Evolutionary conservation across 176 grass and related monocot genomes (phyloP).

Genomic region (Triticum timopheevii): DNA sequence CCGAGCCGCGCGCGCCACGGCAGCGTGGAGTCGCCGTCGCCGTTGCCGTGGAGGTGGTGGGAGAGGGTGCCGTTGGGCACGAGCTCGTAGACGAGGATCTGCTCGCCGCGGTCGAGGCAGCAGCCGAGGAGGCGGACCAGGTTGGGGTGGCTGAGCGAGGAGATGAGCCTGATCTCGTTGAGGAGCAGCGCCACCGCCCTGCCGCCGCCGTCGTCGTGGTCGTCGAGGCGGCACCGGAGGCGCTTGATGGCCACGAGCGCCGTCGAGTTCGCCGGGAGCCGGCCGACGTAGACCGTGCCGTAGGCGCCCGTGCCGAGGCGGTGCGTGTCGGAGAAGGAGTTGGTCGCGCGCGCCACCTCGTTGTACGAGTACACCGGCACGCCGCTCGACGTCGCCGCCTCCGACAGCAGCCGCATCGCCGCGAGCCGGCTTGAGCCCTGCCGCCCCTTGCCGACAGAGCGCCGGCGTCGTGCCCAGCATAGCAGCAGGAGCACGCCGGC

Average conservation of each 20-base stretch:
- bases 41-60: conserved; percentile 48
- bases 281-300: conserved; percentile 87
- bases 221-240: conserved; percentile 44
- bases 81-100: conserved; percentile 92
- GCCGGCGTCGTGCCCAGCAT: conserved; percentile 25
- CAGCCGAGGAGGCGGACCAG: conserved; percentile 85
- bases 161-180: conserved; percentile 92
- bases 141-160: conserved; percentile 76
- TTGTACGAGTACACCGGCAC: conserved; percentile 71
- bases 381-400: conserved; percentile 53
- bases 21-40: background rate
- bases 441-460: background rate
- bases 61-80: conserved; percentile 80
- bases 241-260: conserved; percentile 84
- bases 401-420: conserved; percentile 47
- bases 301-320: conserved; percentile 81
- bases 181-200: conserved; percentile 26
- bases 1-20: conserved; percentile 57
- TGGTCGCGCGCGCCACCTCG: conserved; percentile 72
- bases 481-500: conserved; percentile 26
- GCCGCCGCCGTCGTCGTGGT: conserved; percentile 7
- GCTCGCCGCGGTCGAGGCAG: conserved; percentile 86
- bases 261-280: conserved; percentile 36
- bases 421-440: conserved; percentile 18
- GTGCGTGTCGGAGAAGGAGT: conserved; percentile 66